These are phyloP conservation scores for Alternaria sp. DNA, from an alignment of 2,329 filamentous ascomycete species.

Conservation along the genomic window DNA sequence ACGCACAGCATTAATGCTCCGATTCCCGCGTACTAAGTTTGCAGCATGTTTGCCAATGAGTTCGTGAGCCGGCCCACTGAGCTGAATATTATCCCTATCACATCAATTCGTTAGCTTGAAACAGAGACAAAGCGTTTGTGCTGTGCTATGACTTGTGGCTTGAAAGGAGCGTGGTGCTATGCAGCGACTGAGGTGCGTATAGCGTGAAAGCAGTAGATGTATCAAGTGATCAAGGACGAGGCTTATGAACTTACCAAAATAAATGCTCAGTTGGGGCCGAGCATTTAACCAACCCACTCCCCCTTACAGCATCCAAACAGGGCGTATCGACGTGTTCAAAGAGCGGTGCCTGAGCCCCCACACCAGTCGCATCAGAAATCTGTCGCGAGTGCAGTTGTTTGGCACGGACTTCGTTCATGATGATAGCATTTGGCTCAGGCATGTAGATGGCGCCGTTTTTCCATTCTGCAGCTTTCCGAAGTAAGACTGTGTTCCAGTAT, in stretches of 20 bases:
- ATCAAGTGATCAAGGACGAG: background rate
- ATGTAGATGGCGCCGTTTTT: conserved; percentile 39
- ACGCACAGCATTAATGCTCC: conserved; percentile 37
- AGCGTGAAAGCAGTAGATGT: background rate
- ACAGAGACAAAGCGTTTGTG: conserved; percentile 41
- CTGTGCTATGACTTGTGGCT: background rate
- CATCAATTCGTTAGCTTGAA: conserved; percentile 32
- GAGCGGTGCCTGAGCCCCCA: conserved; percentile 38
- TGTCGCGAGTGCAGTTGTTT: conserved; percentile 41
- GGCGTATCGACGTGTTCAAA: conserved; percentile 44
- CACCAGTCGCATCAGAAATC: conserved; percentile 41
- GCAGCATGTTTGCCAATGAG: conserved; percentile 47
- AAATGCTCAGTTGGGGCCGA: conserved; percentile 38
- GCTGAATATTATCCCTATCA: conserved; percentile 44
- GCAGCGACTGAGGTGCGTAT: background rate
- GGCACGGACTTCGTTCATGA: conserved; percentile 43
- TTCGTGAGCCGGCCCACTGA: conserved; percentile 42
- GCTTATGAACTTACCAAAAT: conserved; percentile 38
- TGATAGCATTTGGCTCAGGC: conserved; percentile 41
- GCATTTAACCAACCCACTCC: conserved; percentile 25
- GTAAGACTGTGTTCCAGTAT: conserved; percentile 46
- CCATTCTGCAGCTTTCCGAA: conserved; percentile 38
- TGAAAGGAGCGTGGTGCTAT: background rate
- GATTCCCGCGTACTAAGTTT: conserved; percentile 39
- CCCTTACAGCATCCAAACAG: conserved; percentile 27